A percentile compares a stretch with the other conserved stretches of the same genome.
These are phyloP conservation scores for Fistulinella cinereoalba DNA, from an alignment of 1,284 basidiomycete genomes.

Conservation along the genomic window DNA sequence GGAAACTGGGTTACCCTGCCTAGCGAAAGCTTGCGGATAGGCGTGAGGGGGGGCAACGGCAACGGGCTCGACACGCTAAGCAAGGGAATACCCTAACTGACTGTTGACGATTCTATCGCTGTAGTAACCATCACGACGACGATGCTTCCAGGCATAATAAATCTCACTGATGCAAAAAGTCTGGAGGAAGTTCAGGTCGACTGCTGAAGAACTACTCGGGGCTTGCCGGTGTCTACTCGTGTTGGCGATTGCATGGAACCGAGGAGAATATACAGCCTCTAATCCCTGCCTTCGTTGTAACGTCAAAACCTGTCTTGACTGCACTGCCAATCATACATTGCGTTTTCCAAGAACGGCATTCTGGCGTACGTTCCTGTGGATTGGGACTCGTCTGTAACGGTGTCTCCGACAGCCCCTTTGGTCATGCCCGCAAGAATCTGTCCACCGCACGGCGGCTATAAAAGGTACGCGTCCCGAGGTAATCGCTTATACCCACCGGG, in stretches of 20 bases:
- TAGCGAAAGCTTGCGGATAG: not conserved
- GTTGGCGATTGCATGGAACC: conserved; percentile 17
- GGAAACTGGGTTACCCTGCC: not conserved
- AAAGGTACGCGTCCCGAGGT: not conserved
- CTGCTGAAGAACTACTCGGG: conserved; percentile 19
- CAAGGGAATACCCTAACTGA: conserved; percentile 2
- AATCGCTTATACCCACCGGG: not conserved
- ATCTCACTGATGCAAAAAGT: conserved; percentile 28
- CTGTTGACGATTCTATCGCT: conserved; percentile 14
- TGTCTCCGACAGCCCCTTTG: conserved; percentile 11
- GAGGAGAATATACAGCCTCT: conserved; percentile 16
- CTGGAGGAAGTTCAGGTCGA: conserved; percentile 22
- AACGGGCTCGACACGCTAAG: not conserved
- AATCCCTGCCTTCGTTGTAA: conserved; percentile 23
- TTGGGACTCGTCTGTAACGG: conserved; percentile 7
- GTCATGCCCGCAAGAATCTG: conserved; percentile 22
- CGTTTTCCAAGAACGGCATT: conserved; percentile 14
- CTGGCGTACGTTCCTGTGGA: conserved; percentile 7
- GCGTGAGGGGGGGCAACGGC: not conserved
- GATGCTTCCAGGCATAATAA: conserved; percentile 26
- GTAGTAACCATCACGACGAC: conserved; percentile 32
- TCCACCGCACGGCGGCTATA: conserved; percentile 9
- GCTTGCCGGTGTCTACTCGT: conserved; percentile 20
- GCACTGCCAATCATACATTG: conserved; percentile 5
- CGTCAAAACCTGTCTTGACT: conserved; percentile 18